Conservation (phyloP, 192 early-diverging fungal species). For the Coemansia sp. region DNA sequence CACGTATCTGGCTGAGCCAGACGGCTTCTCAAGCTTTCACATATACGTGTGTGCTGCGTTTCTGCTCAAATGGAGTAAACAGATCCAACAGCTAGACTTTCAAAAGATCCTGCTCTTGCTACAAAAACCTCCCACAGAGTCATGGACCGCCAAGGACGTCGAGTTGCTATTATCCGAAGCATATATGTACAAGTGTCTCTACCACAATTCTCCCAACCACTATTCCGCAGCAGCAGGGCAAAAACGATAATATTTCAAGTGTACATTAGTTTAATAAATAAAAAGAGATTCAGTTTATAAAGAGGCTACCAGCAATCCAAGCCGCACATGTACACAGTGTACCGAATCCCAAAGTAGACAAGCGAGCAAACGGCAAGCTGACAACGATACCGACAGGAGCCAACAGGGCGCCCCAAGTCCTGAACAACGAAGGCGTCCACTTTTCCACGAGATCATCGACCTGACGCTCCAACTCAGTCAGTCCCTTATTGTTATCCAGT, state of each 20-base stretch:
- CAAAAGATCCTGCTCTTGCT: conserved; percentile 94
- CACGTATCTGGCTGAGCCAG: conserved; percentile 77
- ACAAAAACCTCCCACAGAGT: conserved; percentile 83
- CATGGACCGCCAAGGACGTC: conserved; percentile 91
- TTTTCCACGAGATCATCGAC: conserved; percentile 19
- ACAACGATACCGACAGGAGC: conserved; percentile 35
- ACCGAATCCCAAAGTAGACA: conserved; percentile 23
- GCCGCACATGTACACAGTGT: conserved; percentile 35
- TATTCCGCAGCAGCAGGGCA: conserved; percentile 14
- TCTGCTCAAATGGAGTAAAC: conserved; percentile 91
- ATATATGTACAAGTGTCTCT: conserved; percentile 96
- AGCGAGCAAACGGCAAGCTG: conserved; percentile 28
- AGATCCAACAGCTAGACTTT: conserved; percentile 89
- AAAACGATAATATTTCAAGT: background rate
- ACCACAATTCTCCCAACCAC: conserved; percentile 91
- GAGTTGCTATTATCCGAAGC: conserved; percentile 95
- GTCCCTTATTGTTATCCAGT: conserved; percentile 79
- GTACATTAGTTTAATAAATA: background rate
- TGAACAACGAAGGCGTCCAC: conserved; percentile 37
- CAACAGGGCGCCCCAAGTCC: conserved; percentile 28
- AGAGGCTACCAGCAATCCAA: conserved; percentile 23
- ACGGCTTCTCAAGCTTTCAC: conserved; percentile 92
- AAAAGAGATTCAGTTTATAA: conserved; percentile 2
- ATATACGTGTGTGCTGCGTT: conserved; percentile 99
- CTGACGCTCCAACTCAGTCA: conserved; percentile 50